Evolutionary conservation across 1,284 basidiomycete genomes (phyloP).

Genomic region (Cryptococcus sp.): DNA sequence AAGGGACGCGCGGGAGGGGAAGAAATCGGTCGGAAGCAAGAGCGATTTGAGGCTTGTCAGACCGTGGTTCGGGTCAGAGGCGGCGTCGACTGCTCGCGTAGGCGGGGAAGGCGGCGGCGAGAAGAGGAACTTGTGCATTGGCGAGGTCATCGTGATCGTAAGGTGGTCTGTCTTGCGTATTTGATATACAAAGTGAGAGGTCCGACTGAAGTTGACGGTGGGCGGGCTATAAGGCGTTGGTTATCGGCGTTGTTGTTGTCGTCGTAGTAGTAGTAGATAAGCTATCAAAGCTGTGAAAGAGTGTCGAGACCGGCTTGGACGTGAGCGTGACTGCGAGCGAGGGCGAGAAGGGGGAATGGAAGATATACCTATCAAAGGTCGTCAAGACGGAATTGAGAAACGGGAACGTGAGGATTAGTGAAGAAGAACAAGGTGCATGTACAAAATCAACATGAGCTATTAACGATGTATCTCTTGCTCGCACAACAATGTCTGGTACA

Average conservation of each 20-base stretch:
- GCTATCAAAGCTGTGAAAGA: conserved; percentile 2
- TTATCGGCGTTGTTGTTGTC: neutral
- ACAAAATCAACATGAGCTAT: neutral
- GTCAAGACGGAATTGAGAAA: neutral
- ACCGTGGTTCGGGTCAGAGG: conserved; percentile 12
- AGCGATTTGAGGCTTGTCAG: conserved; percentile 33
- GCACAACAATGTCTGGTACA: neutral
- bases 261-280: neutral
- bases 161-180: neutral
- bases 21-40: conserved; percentile 23
- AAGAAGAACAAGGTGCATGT: neutral
- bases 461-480: neutral
- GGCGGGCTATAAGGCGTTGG: neutral
- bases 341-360: too few relatives aligned
- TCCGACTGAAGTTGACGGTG: too few relatives aligned
- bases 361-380: neutral
- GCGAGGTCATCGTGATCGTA: conserved; percentile 40
- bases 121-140: conserved; percentile 49
- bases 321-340: too few relatives aligned
- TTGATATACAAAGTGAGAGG: too few relatives aligned
- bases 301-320: neutral
- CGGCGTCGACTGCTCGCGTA: conserved; percentile 8
- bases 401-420: neutral
- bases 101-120: conserved; percentile 49
- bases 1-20: conserved; percentile 18